Evolutionary conservation across 495 filamentous ascomycete species (phyloP), one percentile per base, ranked within the genome.

Genomic region (Penicilliopsis zonata): DNA sequence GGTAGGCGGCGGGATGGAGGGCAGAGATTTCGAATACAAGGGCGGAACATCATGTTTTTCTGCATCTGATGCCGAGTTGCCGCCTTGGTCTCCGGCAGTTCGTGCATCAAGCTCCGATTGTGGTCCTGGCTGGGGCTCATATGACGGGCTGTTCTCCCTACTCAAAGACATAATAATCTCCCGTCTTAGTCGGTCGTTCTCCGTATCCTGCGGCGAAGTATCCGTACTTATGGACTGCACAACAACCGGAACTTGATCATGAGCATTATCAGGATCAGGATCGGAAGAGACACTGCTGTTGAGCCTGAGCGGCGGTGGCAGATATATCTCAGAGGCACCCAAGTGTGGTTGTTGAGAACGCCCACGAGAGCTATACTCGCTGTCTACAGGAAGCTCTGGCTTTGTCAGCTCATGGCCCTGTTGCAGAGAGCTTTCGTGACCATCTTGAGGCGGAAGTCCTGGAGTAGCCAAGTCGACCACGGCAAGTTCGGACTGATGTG

Each of bases 161-260:
- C 69, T 85, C 9, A 90, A 53, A n/a, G 74, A 80, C 21, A 71
- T 73, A 16, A 86, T 81, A 20, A 92, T 92, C 41, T 93, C 86
- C 40, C 85, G 78, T 18, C 78, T 61, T 30, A 92, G 53, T 31
- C 74, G 68, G 37, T 93, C 86, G 42, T 70, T 87, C 41, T 92
- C 82, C 20, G 76, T 69, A 33, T 83, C 68, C 30, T 78, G 63
- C 9, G 65, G 53, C 1, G 64, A 69, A 12, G 61, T 55, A 4
- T 74, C 67, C 3, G 72, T 70, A 31, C 72, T 76, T 31, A 72
- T 49, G 5, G 66, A 60, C 9, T 73, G 68, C 6, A 70, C 44
- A 2, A 73, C 66, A 14, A 63, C 53, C 20, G 74, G 65, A 25
- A 60, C 44, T 3, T 45, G n/a, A n/a, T n/a, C 38, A 14, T 47